Conservation (phyloP, 192 early-diverging fungal species). For the Fimicolochytrium jonesii region DNA sequence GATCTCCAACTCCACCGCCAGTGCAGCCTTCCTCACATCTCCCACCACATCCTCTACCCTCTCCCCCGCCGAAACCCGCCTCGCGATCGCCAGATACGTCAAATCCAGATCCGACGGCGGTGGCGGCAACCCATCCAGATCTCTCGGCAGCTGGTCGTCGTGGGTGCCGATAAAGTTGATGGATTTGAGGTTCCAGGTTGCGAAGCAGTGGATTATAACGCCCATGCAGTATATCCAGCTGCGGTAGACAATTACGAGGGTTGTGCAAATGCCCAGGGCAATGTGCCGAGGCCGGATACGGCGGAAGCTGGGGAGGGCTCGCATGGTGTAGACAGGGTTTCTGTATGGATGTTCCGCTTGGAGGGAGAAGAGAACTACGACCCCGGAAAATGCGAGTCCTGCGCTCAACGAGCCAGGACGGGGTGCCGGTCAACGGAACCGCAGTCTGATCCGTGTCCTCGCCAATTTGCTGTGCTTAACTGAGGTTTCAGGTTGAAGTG, state of each 20-base stretch:
- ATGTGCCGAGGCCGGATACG: neutral
- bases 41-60: neutral
- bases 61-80: neutral
- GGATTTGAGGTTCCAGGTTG: slow-evolving; percentile 11
- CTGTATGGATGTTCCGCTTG: too few relatives aligned
- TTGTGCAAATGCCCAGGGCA: neutral
- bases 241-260: slow-evolving; percentile 5
- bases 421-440: too few relatives aligned
- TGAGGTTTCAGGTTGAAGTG: too few relatives aligned
- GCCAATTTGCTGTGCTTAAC: too few relatives aligned
- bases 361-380: too few relatives aligned
- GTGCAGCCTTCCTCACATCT: neutral
- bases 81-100: neutral
- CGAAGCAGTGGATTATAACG: slow-evolving; percentile 20
- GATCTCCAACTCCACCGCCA: neutral
- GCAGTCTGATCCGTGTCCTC: too few relatives aligned
- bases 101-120: slow-evolving; percentile 4
- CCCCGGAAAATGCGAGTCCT: too few relatives aligned
- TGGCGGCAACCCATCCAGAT: slow-evolving; percentile 10
- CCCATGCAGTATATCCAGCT: slow-evolving; percentile 13
- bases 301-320: too few relatives aligned
- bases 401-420: too few relatives aligned
- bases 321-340: too few relatives aligned
- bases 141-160: slow-evolving; percentile 14
- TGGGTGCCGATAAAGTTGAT: slow-evolving; percentile 8